phyloP scores from a whole-genome alignment of 177 flowering plant genomes.

The Vitis hybrid region DNA sequence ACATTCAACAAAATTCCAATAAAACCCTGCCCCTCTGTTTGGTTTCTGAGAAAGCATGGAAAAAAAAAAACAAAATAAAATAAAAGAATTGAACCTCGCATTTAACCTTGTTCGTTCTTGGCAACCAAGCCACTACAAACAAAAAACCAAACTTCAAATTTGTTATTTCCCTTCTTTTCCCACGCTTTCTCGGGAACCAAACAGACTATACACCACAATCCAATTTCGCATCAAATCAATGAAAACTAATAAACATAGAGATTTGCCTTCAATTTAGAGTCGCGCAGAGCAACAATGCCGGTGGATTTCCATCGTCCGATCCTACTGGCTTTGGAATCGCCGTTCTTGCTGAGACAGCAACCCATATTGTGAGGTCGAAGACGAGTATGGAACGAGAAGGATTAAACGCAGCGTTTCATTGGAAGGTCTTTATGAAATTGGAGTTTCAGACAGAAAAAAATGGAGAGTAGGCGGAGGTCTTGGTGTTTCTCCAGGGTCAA shows the following conservation, averaged over 20 bases:
- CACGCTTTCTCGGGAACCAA: too few relatives aligned
- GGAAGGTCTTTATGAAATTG: not conserved
- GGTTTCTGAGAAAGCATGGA: too few relatives aligned
- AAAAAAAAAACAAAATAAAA: too few relatives aligned
- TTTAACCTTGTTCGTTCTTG: too few relatives aligned
- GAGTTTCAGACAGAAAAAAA: not conserved
- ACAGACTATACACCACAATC: not conserved
- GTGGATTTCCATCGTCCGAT: slow-evolving; percentile 83
- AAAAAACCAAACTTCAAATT: too few relatives aligned
- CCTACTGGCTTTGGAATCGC: slow-evolving; percentile 57
- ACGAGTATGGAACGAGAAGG: not conserved
- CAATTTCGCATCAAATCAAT: not conserved
- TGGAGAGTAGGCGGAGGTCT: too few relatives aligned
- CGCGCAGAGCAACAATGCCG: slow-evolving; percentile 88
- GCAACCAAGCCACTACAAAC: too few relatives aligned
- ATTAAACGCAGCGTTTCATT: not conserved
- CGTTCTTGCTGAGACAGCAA: slow-evolving; percentile 51
- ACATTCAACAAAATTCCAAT: too few relatives aligned
- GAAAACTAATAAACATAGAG: not conserved
- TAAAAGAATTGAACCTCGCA: too few relatives aligned
- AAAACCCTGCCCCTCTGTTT: too few relatives aligned
- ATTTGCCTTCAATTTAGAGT: slow-evolving; percentile 76
- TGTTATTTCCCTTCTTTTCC: too few relatives aligned
- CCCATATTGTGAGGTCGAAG: slow-evolving; percentile 39
- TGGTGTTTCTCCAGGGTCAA: too few relatives aligned